Conservation (phyloP, 169 alveolate genomes). For the Plasmodium malariae region DNA sequence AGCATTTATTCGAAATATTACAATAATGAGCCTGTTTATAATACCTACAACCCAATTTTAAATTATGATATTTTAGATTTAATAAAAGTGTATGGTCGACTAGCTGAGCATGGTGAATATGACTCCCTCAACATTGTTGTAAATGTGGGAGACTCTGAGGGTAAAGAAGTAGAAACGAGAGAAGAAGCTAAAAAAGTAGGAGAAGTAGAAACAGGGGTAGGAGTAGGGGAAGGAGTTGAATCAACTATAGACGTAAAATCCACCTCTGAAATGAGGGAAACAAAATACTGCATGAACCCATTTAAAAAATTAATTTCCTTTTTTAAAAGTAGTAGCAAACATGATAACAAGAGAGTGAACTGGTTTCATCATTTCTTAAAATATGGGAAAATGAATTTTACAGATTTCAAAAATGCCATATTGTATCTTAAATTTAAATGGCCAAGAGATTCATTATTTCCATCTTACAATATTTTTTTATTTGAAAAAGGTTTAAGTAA, state of each 20-base stretch:
- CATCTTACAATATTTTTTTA: constrained; percentile 61
- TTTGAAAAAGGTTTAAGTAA: constrained; percentile 72
- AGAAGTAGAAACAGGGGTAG: too few species aligned
- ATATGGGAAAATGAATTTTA: constrained; percentile 69
- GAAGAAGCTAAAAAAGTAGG: not conserved
- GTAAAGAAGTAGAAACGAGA: not conserved
- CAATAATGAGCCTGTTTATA: constrained; percentile 67
- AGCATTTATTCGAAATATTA: constrained; percentile 65
- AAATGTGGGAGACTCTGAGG: not conserved
- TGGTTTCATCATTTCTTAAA: constrained; percentile 70
- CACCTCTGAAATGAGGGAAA: not conserved
- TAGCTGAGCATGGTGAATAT: constrained; percentile 68
- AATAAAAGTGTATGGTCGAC: constrained; percentile 67
- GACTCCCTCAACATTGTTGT: constrained; percentile 42
- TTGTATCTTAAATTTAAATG: constrained; percentile 57
- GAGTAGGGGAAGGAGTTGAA: too few species aligned
- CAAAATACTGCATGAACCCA: not conserved
- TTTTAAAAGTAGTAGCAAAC: not conserved
- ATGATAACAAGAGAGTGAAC: not conserved
- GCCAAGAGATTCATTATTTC: constrained; percentile 71
- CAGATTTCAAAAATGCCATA: constrained; percentile 47
- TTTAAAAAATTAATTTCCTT: not conserved
- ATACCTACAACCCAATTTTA: constrained; percentile 73
- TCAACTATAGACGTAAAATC: not conserved
- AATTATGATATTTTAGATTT: constrained; percentile 75